Percentiles rank a stretch among this genome's conserved stretches.
Conservation (phyloP, 495 filamentous ascomycete genomes). For the Hypoxylon intermedium region DNA sequence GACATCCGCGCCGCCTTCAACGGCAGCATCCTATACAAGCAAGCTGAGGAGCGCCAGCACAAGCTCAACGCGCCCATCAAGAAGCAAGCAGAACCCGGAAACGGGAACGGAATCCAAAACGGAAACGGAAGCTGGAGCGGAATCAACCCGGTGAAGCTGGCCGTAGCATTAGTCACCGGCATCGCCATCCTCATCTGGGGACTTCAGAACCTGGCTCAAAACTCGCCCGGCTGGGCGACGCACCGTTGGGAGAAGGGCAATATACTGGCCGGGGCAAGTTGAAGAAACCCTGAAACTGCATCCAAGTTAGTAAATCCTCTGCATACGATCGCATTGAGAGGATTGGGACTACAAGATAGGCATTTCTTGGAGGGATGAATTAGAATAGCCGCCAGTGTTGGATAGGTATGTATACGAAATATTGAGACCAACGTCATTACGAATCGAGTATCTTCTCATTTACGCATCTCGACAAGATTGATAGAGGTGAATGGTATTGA, state of each 20-base stretch:
- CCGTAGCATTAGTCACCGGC: background rate
- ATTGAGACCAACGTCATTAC: no score
- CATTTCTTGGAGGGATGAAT: no score
- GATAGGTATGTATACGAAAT: no score
- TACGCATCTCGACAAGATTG: no score
- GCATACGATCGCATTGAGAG: no score
- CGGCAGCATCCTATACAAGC: constrained; percentile 15
- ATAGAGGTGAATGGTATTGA: no score
- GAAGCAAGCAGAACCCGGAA: background rate
- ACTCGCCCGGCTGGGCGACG: background rate
- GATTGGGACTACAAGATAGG: no score
- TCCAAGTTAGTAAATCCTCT: no score
- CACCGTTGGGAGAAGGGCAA: background rate
- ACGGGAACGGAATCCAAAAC: background rate
- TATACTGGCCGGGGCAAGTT: background rate
- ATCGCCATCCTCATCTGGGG: constrained; percentile 8
- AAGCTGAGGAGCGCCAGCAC: constrained; percentile 5
- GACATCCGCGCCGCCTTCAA: constrained; percentile 20
- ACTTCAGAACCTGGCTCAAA: background rate
- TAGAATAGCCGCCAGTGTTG: no score
- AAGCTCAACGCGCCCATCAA: background rate
- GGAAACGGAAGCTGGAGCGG: background rate
- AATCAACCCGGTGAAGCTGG: constrained; percentile 9
- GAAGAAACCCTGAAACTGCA: background rate
- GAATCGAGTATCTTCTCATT: no score